Percentiles rank a stretch among this genome's conserved stretches.
These are phyloP conservation scores for Cochlearia excelsa DNA, from an alignment of 345 rosid genomes.

Conservation along the genomic window DNA sequence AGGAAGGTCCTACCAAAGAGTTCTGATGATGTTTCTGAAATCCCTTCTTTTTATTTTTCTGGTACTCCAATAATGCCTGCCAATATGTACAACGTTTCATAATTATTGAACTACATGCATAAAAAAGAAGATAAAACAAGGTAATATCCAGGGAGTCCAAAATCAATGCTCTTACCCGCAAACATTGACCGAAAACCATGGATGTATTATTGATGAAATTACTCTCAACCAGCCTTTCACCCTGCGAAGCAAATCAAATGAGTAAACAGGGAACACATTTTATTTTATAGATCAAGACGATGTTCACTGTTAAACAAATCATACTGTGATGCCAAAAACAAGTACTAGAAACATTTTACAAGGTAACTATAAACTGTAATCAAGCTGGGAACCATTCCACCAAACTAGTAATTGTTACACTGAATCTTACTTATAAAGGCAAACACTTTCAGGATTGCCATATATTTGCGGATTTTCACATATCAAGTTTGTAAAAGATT, in stretches of 20 bases:
- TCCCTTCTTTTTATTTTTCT: constrained; percentile 80
- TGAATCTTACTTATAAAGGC: neutral
- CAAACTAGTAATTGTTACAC: neutral
- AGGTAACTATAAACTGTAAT: constrained; percentile 14
- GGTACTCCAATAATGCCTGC: constrained; percentile 86
- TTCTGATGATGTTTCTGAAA: constrained; percentile 82
- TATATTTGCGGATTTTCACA: constrained; percentile 16
- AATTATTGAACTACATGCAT: constrained; percentile 11
- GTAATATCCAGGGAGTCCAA: constrained; percentile 19
- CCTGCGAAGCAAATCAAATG: constrained; percentile 47
- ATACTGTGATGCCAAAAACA: constrained; percentile 16
- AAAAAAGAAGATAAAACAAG: neutral
- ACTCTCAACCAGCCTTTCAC: constrained; percentile 83
- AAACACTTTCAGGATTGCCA: constrained; percentile 11
- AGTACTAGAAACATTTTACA: constrained; percentile 12
- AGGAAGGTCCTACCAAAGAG: constrained; percentile 60
- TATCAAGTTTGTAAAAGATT: constrained; percentile 1
- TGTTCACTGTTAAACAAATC: constrained; percentile 8
- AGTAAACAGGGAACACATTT: neutral
- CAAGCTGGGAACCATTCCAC: constrained; percentile 16
- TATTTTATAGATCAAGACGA: constrained; percentile 4
- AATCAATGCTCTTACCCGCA: constrained; percentile 56
- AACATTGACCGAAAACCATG: constrained; percentile 85
- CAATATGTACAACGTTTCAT: constrained; percentile 18
- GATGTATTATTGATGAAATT: constrained; percentile 92